These are phyloP conservation scores for Hypholoma sublateritium DNA, from an alignment of 768 basidiomycete species.

Conservation along the genomic window DNA sequence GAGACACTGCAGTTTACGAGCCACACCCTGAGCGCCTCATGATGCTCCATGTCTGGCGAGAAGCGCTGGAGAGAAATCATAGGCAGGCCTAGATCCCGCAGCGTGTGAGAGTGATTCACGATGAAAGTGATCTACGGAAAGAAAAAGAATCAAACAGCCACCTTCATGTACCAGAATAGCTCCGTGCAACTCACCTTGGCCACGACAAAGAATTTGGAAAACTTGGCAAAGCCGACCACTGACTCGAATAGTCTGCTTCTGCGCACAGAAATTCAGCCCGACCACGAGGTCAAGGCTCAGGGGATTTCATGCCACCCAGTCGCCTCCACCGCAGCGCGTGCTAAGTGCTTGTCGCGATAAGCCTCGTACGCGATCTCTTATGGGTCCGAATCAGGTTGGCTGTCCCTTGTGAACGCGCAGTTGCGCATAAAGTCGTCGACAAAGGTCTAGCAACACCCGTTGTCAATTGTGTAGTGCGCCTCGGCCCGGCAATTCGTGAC, in stretches of 20 bases:
- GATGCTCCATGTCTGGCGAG: conserved; percentile 24
- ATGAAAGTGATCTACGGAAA: conserved; percentile 32
- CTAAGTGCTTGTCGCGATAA: conserved; percentile 74
- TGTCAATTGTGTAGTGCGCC: conserved; percentile 71
- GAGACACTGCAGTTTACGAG: conserved; percentile 31
- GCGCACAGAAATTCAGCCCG: conserved; percentile 70
- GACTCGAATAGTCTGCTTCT: conserved; percentile 80
- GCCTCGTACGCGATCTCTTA: conserved; percentile 92
- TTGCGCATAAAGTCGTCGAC: conserved; percentile 88
- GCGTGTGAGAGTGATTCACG: conserved; percentile 25
- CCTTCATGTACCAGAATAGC: no score
- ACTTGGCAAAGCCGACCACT: conserved; percentile 95
- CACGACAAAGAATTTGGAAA: conserved; percentile 94
- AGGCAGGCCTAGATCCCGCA: conserved; percentile 36
- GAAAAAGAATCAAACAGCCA: no score
- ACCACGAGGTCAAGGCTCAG: conserved; percentile 79
- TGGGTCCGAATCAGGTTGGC: conserved; percentile 74
- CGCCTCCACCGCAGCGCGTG: conserved; percentile 65
- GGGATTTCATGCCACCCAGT: conserved; percentile 55
- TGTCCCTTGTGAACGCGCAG: conserved; percentile 91
- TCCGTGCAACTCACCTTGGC: conserved; percentile 69
- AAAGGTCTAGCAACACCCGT: conserved; percentile 76
- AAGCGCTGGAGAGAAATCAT: conserved; percentile 36
- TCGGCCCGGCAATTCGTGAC: conserved; percentile 63
- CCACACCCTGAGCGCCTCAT: conserved; percentile 35